Evolutionary conservation across 176 grass and related monocot genomes (phyloP).

Genomic region (Alloteropsis semialata): DNA sequence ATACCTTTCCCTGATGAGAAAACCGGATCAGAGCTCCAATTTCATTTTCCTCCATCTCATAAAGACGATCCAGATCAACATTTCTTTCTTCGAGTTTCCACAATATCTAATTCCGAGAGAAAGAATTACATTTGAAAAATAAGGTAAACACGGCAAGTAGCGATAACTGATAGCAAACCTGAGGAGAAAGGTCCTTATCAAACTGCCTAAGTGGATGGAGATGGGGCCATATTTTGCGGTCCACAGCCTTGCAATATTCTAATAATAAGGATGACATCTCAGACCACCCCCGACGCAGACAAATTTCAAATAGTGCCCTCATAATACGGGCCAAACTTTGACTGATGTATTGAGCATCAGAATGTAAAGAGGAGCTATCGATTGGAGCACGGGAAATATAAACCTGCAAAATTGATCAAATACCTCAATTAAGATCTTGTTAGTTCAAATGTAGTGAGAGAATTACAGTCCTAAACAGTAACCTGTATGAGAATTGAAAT

Average conservation of each 20-base stretch:
- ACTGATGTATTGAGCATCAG: constrained; percentile 97
- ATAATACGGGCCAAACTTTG: constrained; percentile 93
- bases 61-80: constrained; percentile 77
- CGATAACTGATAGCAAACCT: constrained; percentile 45
- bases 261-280: constrained; percentile 83
- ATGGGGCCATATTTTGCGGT: constrained; percentile 90
- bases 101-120: constrained; percentile 59
- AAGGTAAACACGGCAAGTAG: not conserved
- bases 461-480: constrained; percentile 20
- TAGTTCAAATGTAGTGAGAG: constrained; percentile 1
- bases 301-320: constrained; percentile 98
- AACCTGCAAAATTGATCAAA: constrained; percentile 55
- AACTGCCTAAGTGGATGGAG: constrained; percentile 94
- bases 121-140: constrained; percentile 23
- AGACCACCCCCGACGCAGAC: constrained; percentile 85
- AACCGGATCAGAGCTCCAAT: constrained; percentile 84
- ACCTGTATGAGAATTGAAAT: constrained; percentile 99
- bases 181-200: constrained; percentile 68
- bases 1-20: constrained; percentile 77
- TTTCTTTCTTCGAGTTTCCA: constrained; percentile 88
- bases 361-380: constrained; percentile 92
- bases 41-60: constrained; percentile 98
- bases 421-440: constrained; percentile 19
- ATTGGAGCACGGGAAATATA: constrained; percentile 86
- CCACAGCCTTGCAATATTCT: constrained; percentile 91